Evolutionary conservation across 2,329 filamentous ascomycete genomes (phyloP), one percentile per base, ranked within the genome.

Genomic region (Colletotrichum aenigma): DNA sequence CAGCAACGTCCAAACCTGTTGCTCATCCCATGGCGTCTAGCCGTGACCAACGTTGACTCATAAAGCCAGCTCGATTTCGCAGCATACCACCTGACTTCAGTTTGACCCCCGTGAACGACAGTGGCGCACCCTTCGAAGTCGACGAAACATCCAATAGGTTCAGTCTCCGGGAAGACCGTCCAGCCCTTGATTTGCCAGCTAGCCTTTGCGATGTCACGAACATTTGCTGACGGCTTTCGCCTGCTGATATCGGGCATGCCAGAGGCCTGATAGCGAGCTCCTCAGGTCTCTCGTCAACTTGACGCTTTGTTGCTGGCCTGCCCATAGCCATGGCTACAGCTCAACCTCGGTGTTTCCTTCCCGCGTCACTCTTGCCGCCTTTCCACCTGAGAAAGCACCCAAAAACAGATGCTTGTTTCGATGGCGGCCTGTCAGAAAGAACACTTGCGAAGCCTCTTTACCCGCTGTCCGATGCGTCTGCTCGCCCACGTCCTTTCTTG

Each of bases 381-480:
- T 28, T 43, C 30, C 70, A 74, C 64, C 64, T 74, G 70, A 69
- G 32, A 32, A 69, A 70, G 38, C 48, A 32, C 26, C 58, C 48
- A 74, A 68, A 65, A 72, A 67, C 62, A 75, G 61, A 32, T 18
- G 7, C 56, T 26, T 28, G 15, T 15, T 28, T 26, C 36, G 34
- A 55, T 36, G 28, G 56, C 65, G 64, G n/a, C 69, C 74, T 76
- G 74, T 76, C 74, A 76, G 64, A 73, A 30, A 56, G 36, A 52
- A 52, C n/a, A 52, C 43, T 52, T 52, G n/a, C n/a, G n/a, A 52
- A 68, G 52, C 38, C 69, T 66, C 34, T 30, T 26, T 24, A 64
- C 36, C 32, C 26, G 30, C 24, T 43, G 34, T n/a, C 7, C 38
- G 30, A 58, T 65, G 58, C 28, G 21, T 73, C 55, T 73, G 64